A percentile compares a stretch with the other conserved stretches of the same genome.
These are phyloP conservation scores for Mycena latifolia DNA, from an alignment of 768 basidiomycete species.

Conservation along the genomic window DNA sequence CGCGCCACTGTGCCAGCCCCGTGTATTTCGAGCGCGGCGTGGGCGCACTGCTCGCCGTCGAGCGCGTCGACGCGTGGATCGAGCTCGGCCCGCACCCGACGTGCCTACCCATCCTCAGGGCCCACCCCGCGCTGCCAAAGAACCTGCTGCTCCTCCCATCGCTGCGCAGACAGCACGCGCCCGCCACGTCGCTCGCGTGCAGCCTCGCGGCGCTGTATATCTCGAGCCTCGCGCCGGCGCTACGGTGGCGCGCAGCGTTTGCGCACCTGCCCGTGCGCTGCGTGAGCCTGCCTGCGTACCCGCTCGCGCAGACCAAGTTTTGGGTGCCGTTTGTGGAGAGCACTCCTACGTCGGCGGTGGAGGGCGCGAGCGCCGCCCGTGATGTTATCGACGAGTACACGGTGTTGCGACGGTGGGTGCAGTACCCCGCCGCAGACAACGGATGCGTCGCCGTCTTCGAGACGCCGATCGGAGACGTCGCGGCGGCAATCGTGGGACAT, in stretches of 20 bases:
- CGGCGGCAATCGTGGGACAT: conserved; percentile 65
- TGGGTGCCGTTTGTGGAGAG: conserved; percentile 65
- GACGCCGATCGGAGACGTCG: conserved; percentile 60
- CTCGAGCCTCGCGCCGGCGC: conserved; percentile 40
- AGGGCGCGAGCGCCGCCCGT: too few species aligned
- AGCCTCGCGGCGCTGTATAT: conserved; percentile 64
- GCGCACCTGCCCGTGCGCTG: conserved; percentile 57
- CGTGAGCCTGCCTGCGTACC: conserved; percentile 72
- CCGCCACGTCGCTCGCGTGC: conserved; percentile 59
- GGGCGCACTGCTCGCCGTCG: conserved; percentile 49
- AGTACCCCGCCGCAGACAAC: conserved; percentile 53
- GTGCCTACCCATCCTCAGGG: conserved; percentile 68
- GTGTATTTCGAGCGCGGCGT: conserved; percentile 69
- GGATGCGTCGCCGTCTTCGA: conserved; percentile 61
- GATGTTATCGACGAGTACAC: conserved; percentile 42
- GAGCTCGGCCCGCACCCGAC: conserved; percentile 77
- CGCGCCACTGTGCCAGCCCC: conserved; percentile 68
- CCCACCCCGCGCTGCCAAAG: conserved; percentile 47
- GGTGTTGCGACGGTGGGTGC: conserved; percentile 56
- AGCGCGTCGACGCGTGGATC: conserved; percentile 62
- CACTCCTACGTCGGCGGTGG: not conserved
- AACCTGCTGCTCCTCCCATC: conserved; percentile 60
- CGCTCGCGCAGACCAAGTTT: conserved; percentile 66
- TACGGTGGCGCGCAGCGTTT: conserved; percentile 72
- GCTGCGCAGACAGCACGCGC: conserved; percentile 57